Evolutionary conservation across 163 green algal species (phyloP).

Genomic region (Coccomyxa subellipsoidea): DNA sequence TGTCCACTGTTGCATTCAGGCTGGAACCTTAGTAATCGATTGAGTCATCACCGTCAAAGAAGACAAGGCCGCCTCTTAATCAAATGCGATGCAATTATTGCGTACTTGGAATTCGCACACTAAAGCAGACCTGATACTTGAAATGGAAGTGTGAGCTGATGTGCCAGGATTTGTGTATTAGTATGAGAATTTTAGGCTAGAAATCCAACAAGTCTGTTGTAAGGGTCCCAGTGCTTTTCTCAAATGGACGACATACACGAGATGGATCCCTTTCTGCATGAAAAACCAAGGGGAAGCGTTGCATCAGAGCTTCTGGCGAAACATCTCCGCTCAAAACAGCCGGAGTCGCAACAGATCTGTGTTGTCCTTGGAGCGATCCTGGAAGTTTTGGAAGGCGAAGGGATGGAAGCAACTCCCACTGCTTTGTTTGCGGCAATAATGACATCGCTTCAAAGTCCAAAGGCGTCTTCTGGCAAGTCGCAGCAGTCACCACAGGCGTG

Average conservation of each 20-base stretch:
- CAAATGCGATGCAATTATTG: too few relatives aligned
- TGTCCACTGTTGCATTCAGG: too few relatives aligned
- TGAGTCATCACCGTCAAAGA: too few relatives aligned
- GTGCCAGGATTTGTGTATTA: too few relatives aligned
- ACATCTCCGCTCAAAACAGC: conserved; percentile 39
- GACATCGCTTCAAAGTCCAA: conserved; percentile 63
- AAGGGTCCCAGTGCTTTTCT: too few relatives aligned
- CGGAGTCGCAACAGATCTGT: conserved; percentile 52
- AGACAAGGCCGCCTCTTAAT: too few relatives aligned
- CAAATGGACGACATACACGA: not conserved
- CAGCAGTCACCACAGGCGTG: conserved; percentile 39
- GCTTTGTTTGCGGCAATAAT: conserved; percentile 82
- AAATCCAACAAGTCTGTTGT: too few relatives aligned
- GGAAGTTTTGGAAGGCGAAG: conserved; percentile 64
- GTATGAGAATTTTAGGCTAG: too few relatives aligned
- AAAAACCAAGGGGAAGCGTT: not conserved
- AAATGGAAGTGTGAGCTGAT: too few relatives aligned
- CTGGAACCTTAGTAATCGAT: too few relatives aligned
- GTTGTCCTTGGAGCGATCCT: conserved; percentile 59
- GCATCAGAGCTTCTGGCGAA: conserved; percentile 20
- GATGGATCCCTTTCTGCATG: not conserved
- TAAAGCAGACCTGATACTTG: too few relatives aligned
- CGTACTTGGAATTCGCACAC: too few relatives aligned
- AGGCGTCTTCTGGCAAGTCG: conserved; percentile 18
- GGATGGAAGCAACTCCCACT: conserved; percentile 63